These are phyloP conservation scores for Chrysopogon serrulatus DNA, from an alignment of 176 grass and related monocot species.

Conservation along the genomic window DNA sequence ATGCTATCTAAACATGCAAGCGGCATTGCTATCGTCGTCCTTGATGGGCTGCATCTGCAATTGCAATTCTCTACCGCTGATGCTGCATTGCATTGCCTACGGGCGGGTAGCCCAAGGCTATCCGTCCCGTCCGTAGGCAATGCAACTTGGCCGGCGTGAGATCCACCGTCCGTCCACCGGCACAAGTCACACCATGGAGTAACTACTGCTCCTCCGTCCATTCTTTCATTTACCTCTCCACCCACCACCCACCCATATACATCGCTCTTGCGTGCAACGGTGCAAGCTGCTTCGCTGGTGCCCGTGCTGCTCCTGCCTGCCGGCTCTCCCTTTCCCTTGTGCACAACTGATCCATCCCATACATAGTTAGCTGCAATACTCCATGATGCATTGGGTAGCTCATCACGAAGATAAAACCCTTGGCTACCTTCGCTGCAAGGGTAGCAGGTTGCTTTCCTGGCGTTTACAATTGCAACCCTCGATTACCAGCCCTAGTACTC, in stretches of 20 bases:
- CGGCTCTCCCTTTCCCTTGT: not conserved
- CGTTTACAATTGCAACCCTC: not conserved
- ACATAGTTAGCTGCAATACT: too few species aligned
- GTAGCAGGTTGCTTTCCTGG: not conserved
- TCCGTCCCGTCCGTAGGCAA: too few species aligned
- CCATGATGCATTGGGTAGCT: too few species aligned
- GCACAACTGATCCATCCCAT: not conserved
- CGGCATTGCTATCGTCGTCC: too few species aligned
- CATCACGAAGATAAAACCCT: too few species aligned
- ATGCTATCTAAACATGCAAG: too few species aligned
- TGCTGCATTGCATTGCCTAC: too few species aligned
- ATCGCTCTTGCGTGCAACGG: not conserved
- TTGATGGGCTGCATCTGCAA: too few species aligned
- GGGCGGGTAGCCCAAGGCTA: too few species aligned
- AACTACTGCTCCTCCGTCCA: not conserved
- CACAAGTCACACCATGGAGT: not conserved
- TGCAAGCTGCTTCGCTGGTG: not conserved
- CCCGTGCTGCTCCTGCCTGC: not conserved
- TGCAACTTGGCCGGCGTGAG: not conserved
- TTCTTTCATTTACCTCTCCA: not conserved
- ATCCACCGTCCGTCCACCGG: not conserved
- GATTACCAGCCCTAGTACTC: not conserved
- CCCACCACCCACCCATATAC: not conserved
- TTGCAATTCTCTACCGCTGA: too few species aligned
- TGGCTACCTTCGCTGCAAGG: not conserved